phyloP scores from a whole-genome alignment of 257 asterid genomes.

The Scutellaria baicalensis region DNA sequence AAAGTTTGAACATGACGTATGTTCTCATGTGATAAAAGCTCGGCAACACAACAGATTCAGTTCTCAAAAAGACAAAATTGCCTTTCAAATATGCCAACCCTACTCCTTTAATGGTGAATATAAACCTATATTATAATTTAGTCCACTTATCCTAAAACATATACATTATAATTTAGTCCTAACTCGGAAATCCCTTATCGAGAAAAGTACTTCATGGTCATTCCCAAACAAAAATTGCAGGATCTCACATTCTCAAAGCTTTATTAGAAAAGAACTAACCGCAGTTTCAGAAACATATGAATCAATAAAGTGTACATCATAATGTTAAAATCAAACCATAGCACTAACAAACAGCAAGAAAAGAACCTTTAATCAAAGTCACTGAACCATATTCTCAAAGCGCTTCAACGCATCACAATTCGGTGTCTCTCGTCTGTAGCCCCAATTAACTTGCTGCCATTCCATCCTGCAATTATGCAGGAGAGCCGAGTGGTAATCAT shows the following conservation, averaged over 20 bases:
- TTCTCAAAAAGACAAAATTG: neutral
- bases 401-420: slow-evolving; percentile 77
- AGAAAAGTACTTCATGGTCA: neutral
- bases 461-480: slow-evolving; percentile 76
- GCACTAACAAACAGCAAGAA: neutral
- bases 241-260: neutral
- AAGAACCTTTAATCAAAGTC: slow-evolving; percentile 28
- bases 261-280: neutral
- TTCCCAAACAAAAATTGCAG: neutral
- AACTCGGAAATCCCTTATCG: neutral
- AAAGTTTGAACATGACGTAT: neutral
- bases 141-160: neutral
- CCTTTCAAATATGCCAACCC: neutral
- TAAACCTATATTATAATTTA: too few species aligned
- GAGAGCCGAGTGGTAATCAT: slow-evolving; percentile 53
- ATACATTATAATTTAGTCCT: neutral
- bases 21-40: slow-evolving; percentile 7
- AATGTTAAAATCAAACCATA: neutral
- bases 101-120: neutral
- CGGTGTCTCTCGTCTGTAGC: slow-evolving; percentile 68
- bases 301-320: neutral
- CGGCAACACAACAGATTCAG: neutral
- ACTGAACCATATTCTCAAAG: slow-evolving; percentile 51
- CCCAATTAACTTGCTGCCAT: slow-evolving; percentile 79
- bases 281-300: neutral